phyloP scores from a whole-genome alignment of 176 grass and related monocot genomes.

The Rhynchospora tenuis region DNA sequence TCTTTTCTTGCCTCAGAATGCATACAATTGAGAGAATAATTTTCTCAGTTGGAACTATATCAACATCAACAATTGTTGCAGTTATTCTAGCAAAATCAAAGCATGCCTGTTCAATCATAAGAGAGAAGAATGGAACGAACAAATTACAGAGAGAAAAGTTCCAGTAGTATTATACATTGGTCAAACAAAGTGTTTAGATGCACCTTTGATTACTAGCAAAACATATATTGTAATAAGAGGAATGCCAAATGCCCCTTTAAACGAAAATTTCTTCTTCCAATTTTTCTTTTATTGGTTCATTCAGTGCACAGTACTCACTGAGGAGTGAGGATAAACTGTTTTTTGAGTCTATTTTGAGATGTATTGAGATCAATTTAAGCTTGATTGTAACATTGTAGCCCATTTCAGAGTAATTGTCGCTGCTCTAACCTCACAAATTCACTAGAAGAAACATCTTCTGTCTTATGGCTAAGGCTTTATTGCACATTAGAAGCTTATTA shows the following conservation, averaged over 20 bases:
- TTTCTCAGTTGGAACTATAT: slow-evolving; percentile 61
- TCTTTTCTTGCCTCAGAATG: slow-evolving; percentile 53
- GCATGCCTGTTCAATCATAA: slow-evolving; percentile 54
- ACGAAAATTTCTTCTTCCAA: background rate
- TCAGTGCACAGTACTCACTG: background rate
- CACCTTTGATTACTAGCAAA: background rate
- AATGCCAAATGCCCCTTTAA: background rate
- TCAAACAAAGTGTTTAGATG: background rate
- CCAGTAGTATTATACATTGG: background rate
- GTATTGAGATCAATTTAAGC: background rate
- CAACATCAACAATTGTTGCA: slow-evolving; percentile 61
- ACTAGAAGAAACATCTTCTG: too few species aligned
- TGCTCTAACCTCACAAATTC: too few species aligned
- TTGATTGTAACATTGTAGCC: background rate
- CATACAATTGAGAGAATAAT: slow-evolving; percentile 64
- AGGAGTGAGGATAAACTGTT: background rate
- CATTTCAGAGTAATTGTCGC: background rate
- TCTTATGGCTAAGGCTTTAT: background rate
- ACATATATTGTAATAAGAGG: background rate
- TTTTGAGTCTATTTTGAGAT: background rate
- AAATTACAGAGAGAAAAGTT: background rate
- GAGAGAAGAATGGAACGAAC: background rate
- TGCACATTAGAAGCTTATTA: background rate
- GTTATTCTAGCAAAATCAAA: slow-evolving; percentile 81
- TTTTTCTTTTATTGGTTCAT: background rate